phyloP scores from a whole-genome alignment of 106 monocot genomes.

The Allium sativum region DNA sequence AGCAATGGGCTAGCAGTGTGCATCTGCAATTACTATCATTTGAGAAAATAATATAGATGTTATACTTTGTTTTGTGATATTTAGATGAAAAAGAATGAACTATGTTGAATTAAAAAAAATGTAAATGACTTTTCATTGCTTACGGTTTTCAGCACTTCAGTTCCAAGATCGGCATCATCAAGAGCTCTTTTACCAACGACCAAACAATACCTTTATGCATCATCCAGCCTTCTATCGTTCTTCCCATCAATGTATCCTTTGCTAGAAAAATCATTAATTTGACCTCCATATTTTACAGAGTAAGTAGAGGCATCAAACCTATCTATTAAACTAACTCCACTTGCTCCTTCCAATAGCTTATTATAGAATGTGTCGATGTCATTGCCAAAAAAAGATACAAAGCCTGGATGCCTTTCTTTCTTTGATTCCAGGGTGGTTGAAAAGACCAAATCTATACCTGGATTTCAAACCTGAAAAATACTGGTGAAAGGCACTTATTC shows the following conservation, averaged over 20 bases:
- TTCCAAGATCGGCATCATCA: conserved; percentile 16
- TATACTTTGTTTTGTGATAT: no score
- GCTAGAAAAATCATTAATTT: conserved; percentile 14
- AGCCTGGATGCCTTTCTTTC: no score
- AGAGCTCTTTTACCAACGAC: conserved; percentile 32
- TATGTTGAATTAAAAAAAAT: no score
- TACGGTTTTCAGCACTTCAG: conserved; percentile 14
- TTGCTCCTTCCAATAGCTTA: conserved; percentile 52
- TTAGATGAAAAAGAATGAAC: no score
- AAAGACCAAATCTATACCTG: no score
- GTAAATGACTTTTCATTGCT: conserved; percentile 5
- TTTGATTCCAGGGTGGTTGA: no score
- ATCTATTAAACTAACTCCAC: conserved; percentile 68
- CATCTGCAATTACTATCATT: no score
- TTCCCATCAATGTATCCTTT: conserved; percentile 14
- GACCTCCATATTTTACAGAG: conserved; percentile 17
- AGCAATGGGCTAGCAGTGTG: no score
- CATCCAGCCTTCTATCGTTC: conserved; percentile 15
- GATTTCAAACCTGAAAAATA: no score
- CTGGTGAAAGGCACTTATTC: no score
- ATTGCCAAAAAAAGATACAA: conserved; percentile 79
- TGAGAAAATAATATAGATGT: no score
- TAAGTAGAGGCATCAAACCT: conserved; percentile 62
- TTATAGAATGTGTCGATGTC: conserved; percentile 59
- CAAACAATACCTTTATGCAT: conserved; percentile 26